Percentiles rank a stretch among this genome's conserved stretches.
phyloP scores from a whole-genome alignment of 768 basidiomycete species.

The Fomitopsis pulvina region DNA sequence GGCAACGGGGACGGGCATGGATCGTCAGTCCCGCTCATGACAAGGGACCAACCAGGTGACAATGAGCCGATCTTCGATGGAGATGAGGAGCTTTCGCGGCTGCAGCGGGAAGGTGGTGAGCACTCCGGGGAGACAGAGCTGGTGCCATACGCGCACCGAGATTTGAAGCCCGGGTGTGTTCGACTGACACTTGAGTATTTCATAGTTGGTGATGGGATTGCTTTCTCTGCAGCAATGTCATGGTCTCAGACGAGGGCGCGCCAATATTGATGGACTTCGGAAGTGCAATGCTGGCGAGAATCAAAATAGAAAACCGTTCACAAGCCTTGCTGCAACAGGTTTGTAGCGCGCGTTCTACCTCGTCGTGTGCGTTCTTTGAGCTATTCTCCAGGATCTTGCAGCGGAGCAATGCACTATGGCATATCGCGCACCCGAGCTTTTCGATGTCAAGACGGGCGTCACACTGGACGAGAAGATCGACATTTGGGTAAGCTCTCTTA shows the following conservation, averaged over 20 bases:
- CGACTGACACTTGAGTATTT: neutral
- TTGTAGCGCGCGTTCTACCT: constrained; percentile 2
- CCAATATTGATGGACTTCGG: constrained; percentile 99
- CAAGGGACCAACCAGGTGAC: constrained; percentile 37
- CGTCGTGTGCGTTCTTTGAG: neutral
- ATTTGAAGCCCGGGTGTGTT: constrained; percentile 90
- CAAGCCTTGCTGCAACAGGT: constrained; percentile 90
- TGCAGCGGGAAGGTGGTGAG: constrained; percentile 31
- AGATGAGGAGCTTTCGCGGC: constrained; percentile 58
- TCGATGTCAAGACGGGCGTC: constrained; percentile 91
- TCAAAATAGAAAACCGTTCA: constrained; percentile 73
- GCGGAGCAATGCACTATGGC: constrained; percentile 99
- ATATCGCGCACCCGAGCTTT: constrained; percentile 94
- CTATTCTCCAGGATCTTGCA: constrained; percentile 65
- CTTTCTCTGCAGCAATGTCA: constrained; percentile 66
- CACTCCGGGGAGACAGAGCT: constrained; percentile 41
- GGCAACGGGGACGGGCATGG: constrained; percentile 14
- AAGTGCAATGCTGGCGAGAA: constrained; percentile 80
- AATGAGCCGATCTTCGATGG: constrained; percentile 71
- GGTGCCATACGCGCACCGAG: constrained; percentile 92
- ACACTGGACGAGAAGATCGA: constrained; percentile 92
- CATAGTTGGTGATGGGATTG: neutral
- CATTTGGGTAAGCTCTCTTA: constrained; percentile 68
- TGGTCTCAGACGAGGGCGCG: constrained; percentile 89
- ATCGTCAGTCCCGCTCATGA: constrained; percentile 50